These are phyloP conservation scores for Phyllosticta ampelicida DNA, from an alignment of 2,329 filamentous ascomycete genomes.

Conservation along the genomic window DNA sequence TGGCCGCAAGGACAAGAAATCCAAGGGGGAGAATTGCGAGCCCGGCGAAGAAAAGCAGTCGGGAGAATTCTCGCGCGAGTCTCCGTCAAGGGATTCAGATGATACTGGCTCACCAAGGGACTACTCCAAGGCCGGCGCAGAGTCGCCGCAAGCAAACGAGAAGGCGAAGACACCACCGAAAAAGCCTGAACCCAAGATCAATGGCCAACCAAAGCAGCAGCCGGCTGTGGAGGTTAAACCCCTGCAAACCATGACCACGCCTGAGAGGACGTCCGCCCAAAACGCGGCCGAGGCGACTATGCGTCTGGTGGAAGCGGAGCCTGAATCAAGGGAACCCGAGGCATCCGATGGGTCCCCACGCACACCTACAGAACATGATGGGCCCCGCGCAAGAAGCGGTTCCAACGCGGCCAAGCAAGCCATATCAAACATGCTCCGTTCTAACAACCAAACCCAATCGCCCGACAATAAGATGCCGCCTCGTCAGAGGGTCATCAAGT, in stretches of 20 bases:
- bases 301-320: constrained; percentile 4
- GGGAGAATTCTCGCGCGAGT: constrained; percentile 25
- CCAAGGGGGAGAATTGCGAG: constrained; percentile 30
- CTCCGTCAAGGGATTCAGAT: constrained; percentile 15
- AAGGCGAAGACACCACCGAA: constrained; percentile 16
- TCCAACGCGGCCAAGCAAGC: constrained; percentile 7
- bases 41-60: constrained; percentile 37
- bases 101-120: constrained; percentile 6
- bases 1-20: constrained; percentile 54
- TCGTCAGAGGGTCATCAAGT: constrained; percentile 47
- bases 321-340: neutral
- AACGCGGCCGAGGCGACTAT: constrained; percentile 17
- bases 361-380: neutral
- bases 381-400: constrained; percentile 2
- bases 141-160: constrained; percentile 3
- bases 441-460: constrained; percentile 1
- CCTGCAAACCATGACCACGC: constrained; percentile 1
- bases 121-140: constrained; percentile 20
- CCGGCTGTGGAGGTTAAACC: constrained; percentile 17
- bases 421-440: constrained; percentile 8
- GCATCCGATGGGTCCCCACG: neutral
- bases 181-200: constrained; percentile 23
- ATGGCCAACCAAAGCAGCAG: constrained; percentile 21
- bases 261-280: constrained; percentile 17
- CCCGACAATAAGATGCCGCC: constrained; percentile 25